Evolutionary conservation across 306 rosid species (phyloP), one percentile per base, ranked within the genome.

Genomic region (Begonia fuchsioides): DNA sequence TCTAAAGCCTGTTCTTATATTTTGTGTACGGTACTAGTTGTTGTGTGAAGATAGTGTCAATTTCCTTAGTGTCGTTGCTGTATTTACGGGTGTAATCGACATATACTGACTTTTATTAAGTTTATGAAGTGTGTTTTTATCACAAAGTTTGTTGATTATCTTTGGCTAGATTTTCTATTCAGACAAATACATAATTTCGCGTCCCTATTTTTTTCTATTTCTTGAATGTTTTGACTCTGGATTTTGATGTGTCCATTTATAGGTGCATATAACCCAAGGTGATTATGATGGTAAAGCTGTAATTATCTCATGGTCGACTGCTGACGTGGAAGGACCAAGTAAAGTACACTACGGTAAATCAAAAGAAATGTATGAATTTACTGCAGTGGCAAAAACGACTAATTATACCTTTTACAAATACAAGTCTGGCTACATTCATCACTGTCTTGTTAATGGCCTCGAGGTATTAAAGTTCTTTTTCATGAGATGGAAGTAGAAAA

Each of bases 241-340:
- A 26, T 26, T 26, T 26, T 8, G 5, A 4, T 26, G 35, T 1
- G 7, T 26, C 35, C 7, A 6, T 26, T 26, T 26, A 2, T 62
- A 90, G 95, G 98, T 90, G 68, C 98, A 82, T 58, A 77, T 90
- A 51, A 85, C 98, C 17, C 98, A 90, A 70, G 98, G 95, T 35
- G 98, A 90, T 68, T 85, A 85, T 50, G 94, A 90, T 52, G 98
- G 94, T 55, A 82, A 64, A 69, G 94, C 98, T 44, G 87, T 85
- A 38, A 79, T 85, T 17, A 60, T 90, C 64, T 85, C 98, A 53
- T 85, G 98, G 98, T 79, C 85, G 56, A 85, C 96, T 1, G 50
- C 78, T 5, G 76, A 81, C 38, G 79, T 72, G 56, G 83, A 87
- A 45, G 98, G 82, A 53, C 12, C 74, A 47, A 65, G 60, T 68